These are phyloP conservation scores for Botryotinia narcissicola DNA, from an alignment of 2,329 filamentous ascomycete species.

Conservation along the genomic window DNA sequence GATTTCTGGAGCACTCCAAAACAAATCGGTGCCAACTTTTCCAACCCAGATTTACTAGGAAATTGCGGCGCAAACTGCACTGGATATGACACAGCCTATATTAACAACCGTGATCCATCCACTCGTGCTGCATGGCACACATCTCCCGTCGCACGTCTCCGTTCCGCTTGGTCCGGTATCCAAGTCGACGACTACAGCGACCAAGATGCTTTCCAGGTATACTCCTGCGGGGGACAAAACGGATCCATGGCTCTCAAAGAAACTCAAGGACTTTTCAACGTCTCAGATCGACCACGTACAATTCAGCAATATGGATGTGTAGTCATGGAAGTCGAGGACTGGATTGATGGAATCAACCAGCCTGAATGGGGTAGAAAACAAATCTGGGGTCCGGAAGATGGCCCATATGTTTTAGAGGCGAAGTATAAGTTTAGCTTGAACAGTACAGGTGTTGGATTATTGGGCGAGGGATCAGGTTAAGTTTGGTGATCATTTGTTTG, in stretches of 20 bases:
- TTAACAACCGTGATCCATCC: slow-evolving; percentile 60
- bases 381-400: slow-evolving; percentile 57
- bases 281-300: slow-evolving; percentile 54
- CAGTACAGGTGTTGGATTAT: slow-evolving; percentile 27
- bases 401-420: slow-evolving; percentile 61
- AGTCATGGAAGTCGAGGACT: slow-evolving; percentile 90
- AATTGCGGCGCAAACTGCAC: slow-evolving; percentile 82
- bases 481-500: background rate
- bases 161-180: slow-evolving; percentile 77
- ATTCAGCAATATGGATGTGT: slow-evolving; percentile 79
- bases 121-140: slow-evolving; percentile 63
- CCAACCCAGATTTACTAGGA: slow-evolving; percentile 58
- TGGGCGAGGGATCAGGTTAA: slow-evolving; percentile 28
- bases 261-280: slow-evolving; percentile 62
- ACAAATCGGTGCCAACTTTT: slow-evolving; percentile 69
- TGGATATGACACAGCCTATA: slow-evolving; percentile 75
- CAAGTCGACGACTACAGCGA: slow-evolving; percentile 77
- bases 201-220: slow-evolving; percentile 86
- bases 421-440: slow-evolving; percentile 53
- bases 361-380: slow-evolving; percentile 80
- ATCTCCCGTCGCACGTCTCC: slow-evolving; percentile 63
- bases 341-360: slow-evolving; percentile 90
- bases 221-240: slow-evolving; percentile 76
- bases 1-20: slow-evolving; percentile 83
- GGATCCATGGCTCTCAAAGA: slow-evolving; percentile 66